Percentiles rank a stretch among this genome's conserved stretches.
phyloP scores from a whole-genome alignment of 805 yeast species.

The Sugiyamaella chiloensis region DNA sequence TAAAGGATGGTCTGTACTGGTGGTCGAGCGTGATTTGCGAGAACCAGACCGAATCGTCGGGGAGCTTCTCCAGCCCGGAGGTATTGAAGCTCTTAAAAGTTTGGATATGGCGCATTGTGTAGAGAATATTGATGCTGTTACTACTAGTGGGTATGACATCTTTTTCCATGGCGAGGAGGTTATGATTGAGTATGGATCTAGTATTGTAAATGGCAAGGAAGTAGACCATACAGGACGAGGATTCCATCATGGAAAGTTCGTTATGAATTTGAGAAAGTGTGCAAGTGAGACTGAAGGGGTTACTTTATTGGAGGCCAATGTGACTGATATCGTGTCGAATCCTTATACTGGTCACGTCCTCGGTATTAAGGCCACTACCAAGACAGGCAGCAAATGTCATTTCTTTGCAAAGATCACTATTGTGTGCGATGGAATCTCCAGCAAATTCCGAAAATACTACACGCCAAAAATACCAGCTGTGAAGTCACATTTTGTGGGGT shows the following conservation, averaged over 20 bases:
- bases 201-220: constrained; percentile 2
- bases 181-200: constrained; percentile 51
- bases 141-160: constrained; percentile 77
- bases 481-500: constrained; percentile 83
- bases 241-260: constrained; percentile 89
- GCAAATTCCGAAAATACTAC: constrained; percentile 80
- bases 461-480: constrained; percentile 61
- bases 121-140: constrained; percentile 72
- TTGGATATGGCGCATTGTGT: constrained; percentile 78
- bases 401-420: constrained; percentile 65
- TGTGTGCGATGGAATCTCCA: constrained; percentile 90
- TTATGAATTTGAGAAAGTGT: constrained; percentile 69
- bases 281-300: constrained; percentile 70
- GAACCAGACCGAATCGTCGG: constrained; percentile 97
- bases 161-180: constrained; percentile 59
- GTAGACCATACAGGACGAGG: constrained; percentile 59
- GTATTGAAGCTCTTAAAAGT: constrained; percentile 77
- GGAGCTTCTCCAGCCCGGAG: constrained; percentile 95
- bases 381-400: constrained; percentile 37
- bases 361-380: constrained; percentile 56
- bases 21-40: constrained; percentile 82
- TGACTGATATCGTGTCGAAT: constrained; percentile 59
- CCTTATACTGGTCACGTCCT: constrained; percentile 52
- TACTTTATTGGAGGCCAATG: constrained; percentile 78
- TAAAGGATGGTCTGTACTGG: constrained; percentile 78